These are phyloP conservation scores for Closterium sp. DNA, from an alignment of 139 green algal genomes.

Conservation along the genomic window DNA sequence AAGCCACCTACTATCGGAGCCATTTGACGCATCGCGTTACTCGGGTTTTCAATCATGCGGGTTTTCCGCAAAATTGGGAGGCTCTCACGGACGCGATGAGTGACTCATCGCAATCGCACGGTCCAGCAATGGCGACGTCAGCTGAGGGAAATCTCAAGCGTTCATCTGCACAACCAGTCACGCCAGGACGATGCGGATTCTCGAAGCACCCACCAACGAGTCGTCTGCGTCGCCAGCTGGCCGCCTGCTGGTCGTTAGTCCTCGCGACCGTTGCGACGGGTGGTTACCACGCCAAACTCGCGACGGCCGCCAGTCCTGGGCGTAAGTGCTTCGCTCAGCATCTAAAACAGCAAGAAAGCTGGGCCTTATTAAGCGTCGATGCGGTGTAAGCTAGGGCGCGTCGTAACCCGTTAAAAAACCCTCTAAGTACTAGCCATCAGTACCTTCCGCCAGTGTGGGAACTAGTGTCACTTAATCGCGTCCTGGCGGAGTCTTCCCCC, in stretches of 20 bases:
- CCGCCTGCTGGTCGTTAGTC: neutral
- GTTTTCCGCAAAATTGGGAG: neutral
- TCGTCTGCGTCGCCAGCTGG: neutral
- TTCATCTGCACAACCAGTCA: neutral
- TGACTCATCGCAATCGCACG: neutral
- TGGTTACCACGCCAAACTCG: neutral
- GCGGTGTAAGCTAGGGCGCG: too few relatives aligned
- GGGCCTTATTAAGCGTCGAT: too few relatives aligned
- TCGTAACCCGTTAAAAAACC: too few relatives aligned
- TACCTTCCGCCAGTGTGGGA: neutral
- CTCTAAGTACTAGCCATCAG: too few relatives aligned
- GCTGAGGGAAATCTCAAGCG: neutral
- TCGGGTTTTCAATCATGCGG: neutral
- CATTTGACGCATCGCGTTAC: neutral
- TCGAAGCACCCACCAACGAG: neutral
- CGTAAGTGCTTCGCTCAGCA: neutral
- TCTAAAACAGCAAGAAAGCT: too few relatives aligned
- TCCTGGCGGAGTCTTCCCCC: neutral
- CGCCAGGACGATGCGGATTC: neutral
- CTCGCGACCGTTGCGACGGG: neutral
- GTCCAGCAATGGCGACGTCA: neutral
- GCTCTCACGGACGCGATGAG: neutral
- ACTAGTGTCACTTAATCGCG: neutral
- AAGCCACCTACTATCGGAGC: too few relatives aligned
- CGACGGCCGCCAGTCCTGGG: neutral